Base-by-base conservation (phyloP, 371 early-diverging fungal genomes). In the Caulochytrium protostelioides region DNA sequence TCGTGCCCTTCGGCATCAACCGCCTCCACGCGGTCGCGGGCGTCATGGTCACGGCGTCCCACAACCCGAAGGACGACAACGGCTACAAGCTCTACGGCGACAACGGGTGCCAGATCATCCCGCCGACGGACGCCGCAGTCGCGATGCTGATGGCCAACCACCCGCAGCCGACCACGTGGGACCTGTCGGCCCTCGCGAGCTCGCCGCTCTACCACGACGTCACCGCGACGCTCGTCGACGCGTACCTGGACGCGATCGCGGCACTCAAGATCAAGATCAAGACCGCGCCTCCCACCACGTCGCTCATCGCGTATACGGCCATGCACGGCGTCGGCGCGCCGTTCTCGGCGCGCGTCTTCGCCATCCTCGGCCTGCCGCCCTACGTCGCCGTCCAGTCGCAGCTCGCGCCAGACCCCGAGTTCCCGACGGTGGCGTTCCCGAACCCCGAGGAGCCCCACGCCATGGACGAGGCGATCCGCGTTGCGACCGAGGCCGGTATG, bases 51-150 rank as follows among this genome's bases (percentile, higher is more conserved):
- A 94, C 97, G 7, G 97, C 95, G 13, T 83, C 83, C 30, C 98
- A 98, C 49, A 97, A 97, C 51, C 97, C 97, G 20, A 84, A 83
- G 51, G 63, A 76, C 45, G 94, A 98, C 53, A 98, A 97, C 57
- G 97, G 98, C 8, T 87, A 95, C 59, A 98, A 98, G 61, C 80
- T 97, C 35, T 87, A 87, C 47, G 81, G 81, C 79, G 74, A 70
- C 38, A 89, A 89, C 42, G 82, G 79, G 0, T 79, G 81, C 35
- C 86, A 92, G 55, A 91, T 92, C 42, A 79, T 86, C 35, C 73
- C 84, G 10, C 90, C 92, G 7, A 67, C 73, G 25, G 91, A 91
- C 52, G 62, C 55, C 16, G 76, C 74, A 2, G 84, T 92, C 46
- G 78, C 87, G 5, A 42, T 57, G 26, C 45, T 56, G 24, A 90